These are phyloP conservation scores for Pyrrhoderma lamaoense DNA, from an alignment of 1,284 basidiomycete genomes.

Conservation along the genomic window DNA sequence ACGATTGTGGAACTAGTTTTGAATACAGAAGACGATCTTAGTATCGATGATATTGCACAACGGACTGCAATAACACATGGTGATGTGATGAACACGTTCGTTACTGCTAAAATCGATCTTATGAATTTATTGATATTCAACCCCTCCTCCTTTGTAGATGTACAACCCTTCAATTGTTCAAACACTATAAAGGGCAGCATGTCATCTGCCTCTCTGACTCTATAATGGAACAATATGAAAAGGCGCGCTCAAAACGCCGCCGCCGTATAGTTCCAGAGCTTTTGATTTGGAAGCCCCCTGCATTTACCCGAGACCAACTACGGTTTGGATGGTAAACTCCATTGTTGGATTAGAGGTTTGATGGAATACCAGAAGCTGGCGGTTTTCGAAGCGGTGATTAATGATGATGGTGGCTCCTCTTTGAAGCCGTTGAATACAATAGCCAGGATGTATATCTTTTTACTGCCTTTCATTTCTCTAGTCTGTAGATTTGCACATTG, in stretches of 20 bases:
- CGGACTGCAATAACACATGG: conserved; percentile 95
- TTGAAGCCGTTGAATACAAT: too few relatives aligned
- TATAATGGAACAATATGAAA: conserved; percentile 87
- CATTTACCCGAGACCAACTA: conserved; percentile 85
- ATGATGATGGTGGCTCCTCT: too few relatives aligned
- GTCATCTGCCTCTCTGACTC: conserved; percentile 90
- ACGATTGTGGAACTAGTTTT: conserved; percentile 91
- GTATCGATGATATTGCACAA: conserved; percentile 96
- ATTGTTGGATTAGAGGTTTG: not conserved
- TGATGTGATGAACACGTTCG: conserved; percentile 97
- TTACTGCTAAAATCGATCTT: conserved; percentile 23
- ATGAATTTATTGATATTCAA: not conserved
- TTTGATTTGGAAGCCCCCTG: conserved; percentile 91
- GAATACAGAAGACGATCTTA: conserved; percentile 69
- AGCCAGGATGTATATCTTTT: not conserved
- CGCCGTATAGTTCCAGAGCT: conserved; percentile 75
- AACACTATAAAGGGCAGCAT: conserved; percentile 94
- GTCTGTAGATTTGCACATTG: too few relatives aligned
- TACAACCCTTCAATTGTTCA: conserved; percentile 91
- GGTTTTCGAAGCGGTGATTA: too few relatives aligned
- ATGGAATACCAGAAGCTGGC: too few relatives aligned
- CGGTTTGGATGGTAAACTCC: conserved; percentile 72
- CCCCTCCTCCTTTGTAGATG: conserved; percentile 48
- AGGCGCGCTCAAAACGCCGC: conserved; percentile 73
- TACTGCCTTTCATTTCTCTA: not conserved